Conservation (phyloP, 2,329 filamentous ascomycete genomes). For the Phyllosticta capitalensis region DNA sequence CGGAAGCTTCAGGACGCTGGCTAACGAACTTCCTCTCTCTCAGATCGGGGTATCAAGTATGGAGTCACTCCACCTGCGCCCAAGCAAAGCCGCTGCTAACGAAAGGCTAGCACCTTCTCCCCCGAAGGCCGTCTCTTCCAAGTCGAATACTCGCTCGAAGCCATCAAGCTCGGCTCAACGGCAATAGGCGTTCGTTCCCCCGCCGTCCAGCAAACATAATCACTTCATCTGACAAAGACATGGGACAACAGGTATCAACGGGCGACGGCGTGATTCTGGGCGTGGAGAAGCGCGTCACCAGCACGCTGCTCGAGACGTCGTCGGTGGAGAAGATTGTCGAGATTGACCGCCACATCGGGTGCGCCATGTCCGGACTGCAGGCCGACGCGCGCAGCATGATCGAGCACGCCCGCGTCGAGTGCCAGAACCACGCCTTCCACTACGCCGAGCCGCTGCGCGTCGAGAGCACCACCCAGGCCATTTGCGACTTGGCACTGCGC, state of each 20-base stretch:
- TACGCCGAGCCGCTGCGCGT: conserved; percentile 92
- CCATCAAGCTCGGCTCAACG: conserved; percentile 98
- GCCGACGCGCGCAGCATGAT: conserved; percentile 96
- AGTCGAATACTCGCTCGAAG: conserved; percentile 99
- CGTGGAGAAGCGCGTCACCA: conserved; percentile 98
- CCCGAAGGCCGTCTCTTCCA: conserved; percentile 99
- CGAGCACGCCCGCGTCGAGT: conserved; percentile 95
- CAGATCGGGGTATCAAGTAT: conserved; percentile 97
- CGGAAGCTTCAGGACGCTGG: conserved; percentile 17
- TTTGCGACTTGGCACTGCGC: conserved; percentile 90
- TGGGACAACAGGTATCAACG: conserved; percentile 60
- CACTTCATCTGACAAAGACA: background rate
- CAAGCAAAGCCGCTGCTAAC: conserved; percentile 17
- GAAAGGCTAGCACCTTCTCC: conserved; percentile 75
- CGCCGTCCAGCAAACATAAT: background rate
- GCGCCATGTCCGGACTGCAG: conserved; percentile 96
- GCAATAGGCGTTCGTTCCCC: conserved; percentile 68
- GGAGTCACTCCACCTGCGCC: conserved; percentile 25
- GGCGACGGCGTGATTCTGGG: conserved; percentile 91
- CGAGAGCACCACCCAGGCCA: conserved; percentile 97
- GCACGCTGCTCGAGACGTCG: conserved; percentile 90
- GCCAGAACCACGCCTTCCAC: conserved; percentile 95
- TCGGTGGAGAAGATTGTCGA: conserved; percentile 99
- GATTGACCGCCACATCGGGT: conserved; percentile 97
- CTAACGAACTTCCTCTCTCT: conserved; percentile 17